A percentile compares a stretch with the other conserved stretches of the same genome.
Evolutionary conservation across 2,329 filamentous ascomycete species (phyloP).

Genomic region (Ceratocystis huliohia): DNA sequence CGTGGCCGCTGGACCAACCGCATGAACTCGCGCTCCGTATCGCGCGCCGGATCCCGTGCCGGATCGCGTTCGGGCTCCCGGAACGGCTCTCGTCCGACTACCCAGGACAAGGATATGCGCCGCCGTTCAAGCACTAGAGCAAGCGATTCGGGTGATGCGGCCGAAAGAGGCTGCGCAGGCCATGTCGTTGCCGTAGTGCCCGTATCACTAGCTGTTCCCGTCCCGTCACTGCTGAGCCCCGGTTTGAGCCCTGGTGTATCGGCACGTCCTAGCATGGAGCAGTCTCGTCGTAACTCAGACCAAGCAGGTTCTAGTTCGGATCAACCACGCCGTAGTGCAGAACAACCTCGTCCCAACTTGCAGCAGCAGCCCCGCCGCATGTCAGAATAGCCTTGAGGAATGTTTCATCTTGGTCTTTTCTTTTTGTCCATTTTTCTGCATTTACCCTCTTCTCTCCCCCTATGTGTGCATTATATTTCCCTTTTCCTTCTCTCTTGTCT

Average conservation of each 20-base stretch:
- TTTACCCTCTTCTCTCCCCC: not conserved
- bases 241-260: not conserved
- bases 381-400: not conserved
- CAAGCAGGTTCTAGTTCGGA: not conserved
- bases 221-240: not conserved
- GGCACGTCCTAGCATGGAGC: not conserved
- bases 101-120: not conserved
- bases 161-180: not conserved
- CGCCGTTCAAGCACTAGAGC: not conserved
- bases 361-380: not conserved
- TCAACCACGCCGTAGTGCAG: not conserved
- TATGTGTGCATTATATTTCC: not conserved
- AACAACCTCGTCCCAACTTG: not conserved
- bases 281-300: not conserved
- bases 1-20: slow-evolving; percentile 16
- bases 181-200: slow-evolving; percentile 1
- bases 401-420: not conserved
- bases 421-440: not conserved
- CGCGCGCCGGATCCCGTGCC: slow-evolving; percentile 6
- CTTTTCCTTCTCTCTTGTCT: not conserved
- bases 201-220: not conserved
- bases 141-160: not conserved
- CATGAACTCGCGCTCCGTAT: slow-evolving; percentile 17
- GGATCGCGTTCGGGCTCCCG: slow-evolving; percentile 1
- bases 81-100: not conserved